phyloP scores from a whole-genome alignment of 352 stramenopile genomes.

The Pythium sukuiense region DNA sequence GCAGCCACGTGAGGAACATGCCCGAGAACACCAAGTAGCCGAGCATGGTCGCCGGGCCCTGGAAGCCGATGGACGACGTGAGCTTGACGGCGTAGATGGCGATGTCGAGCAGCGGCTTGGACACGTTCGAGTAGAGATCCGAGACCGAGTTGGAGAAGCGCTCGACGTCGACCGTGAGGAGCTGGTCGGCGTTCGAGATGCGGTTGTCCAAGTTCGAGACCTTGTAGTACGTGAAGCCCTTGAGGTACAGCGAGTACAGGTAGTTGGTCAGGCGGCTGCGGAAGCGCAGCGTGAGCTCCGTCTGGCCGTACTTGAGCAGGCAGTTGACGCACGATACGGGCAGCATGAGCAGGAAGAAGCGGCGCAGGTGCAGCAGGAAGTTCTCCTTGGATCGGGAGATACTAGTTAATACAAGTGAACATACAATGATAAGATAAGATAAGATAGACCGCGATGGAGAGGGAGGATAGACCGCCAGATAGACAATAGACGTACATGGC shows the following conservation, averaged over 20 bases:
- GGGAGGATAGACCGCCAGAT: neutral
- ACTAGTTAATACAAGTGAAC: conserved; percentile 19
- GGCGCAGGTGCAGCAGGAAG: conserved; percentile 63
- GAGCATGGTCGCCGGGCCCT: conserved; percentile 68
- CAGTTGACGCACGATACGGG: conserved; percentile 81
- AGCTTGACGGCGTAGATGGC: conserved; percentile 72
- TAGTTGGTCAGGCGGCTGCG: conserved; percentile 77
- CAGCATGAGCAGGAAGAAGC: conserved; percentile 79
- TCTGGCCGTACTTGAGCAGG: conserved; percentile 80
- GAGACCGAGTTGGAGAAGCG: conserved; percentile 80
- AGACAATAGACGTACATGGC: conserved; percentile 47
- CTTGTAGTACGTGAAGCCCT: conserved; percentile 90
- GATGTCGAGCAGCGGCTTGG: conserved; percentile 86
- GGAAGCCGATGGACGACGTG: conserved; percentile 67
- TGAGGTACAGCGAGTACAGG: conserved; percentile 85
- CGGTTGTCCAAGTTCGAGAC: conserved; percentile 89
- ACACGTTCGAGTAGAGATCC: conserved; percentile 89
- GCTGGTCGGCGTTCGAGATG: conserved; percentile 87
- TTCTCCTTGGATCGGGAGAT: conserved; percentile 69
- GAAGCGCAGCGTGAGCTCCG: conserved; percentile 81
- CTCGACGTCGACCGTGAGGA: conserved; percentile 86
- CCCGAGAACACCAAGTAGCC: conserved; percentile 49
- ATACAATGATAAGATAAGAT: neutral
- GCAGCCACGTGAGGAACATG: conserved; percentile 50
- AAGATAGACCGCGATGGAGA: neutral